Conservation (phyloP, 192 early-diverging fungal genomes). For the Haplosporangium gracile region DNA sequence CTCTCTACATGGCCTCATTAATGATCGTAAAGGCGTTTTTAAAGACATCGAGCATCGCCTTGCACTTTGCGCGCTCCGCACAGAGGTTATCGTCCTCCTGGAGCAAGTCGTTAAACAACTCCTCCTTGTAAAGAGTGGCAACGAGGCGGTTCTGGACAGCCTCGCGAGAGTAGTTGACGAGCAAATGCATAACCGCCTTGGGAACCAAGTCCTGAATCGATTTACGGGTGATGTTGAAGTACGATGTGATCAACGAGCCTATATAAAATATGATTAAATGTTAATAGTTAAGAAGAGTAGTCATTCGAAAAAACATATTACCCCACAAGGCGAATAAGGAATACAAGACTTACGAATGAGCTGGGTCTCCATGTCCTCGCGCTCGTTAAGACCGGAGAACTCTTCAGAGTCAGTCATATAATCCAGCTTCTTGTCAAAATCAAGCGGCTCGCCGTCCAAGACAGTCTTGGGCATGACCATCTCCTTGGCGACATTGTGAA, state of each 20-base stretch:
- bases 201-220: slow-evolving; percentile 85
- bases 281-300: not conserved
- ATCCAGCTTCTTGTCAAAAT: slow-evolving; percentile 30
- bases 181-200: slow-evolving; percentile 86
- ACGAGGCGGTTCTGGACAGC: slow-evolving; percentile 83
- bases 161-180: slow-evolving; percentile 83
- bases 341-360: slow-evolving; percentile 74
- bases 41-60: slow-evolving; percentile 83
- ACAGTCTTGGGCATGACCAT: slow-evolving; percentile 58
- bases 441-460: slow-evolving; percentile 41
- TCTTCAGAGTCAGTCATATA: slow-evolving; percentile 27
- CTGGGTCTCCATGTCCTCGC: slow-evolving; percentile 83
- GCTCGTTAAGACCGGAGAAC: slow-evolving; percentile 45
- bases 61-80: slow-evolving; percentile 80
- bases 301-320: not conserved
- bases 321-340: not conserved
- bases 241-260: slow-evolving; percentile 80
- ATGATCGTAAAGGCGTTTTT: slow-evolving; percentile 82
- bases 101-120: slow-evolving; percentile 76
- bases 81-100: slow-evolving; percentile 81
- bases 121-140: slow-evolving; percentile 78
- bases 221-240: slow-evolving; percentile 86
- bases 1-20: slow-evolving; percentile 65
- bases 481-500: slow-evolving; percentile 49
- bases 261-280: slow-evolving; percentile 4